A percentile compares a stretch with the other conserved stretches of the same genome.
These are phyloP conservation scores for Pezicula carpinea DNA, from an alignment of 2,329 filamentous ascomycete species.

Conservation along the genomic window DNA sequence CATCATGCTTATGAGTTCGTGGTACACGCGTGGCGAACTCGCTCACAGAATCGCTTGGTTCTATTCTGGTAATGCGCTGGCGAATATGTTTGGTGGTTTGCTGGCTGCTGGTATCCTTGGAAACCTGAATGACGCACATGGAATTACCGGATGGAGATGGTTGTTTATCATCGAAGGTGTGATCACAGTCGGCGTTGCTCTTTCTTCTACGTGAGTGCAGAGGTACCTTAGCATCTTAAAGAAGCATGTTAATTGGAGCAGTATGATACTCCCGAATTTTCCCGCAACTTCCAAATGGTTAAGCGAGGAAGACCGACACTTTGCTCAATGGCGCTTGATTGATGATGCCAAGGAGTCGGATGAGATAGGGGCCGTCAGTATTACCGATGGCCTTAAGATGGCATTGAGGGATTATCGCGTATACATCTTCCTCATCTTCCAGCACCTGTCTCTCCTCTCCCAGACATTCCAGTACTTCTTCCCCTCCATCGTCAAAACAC, in stretches of 20 bases:
- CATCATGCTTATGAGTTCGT: constrained; percentile 41
- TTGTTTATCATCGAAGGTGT: constrained; percentile 42
- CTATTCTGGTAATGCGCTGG: constrained; percentile 39
- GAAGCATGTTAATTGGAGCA: not conserved
- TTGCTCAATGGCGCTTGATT: constrained; percentile 47
- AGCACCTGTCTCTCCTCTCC: constrained; percentile 46
- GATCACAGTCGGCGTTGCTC: constrained; percentile 35
- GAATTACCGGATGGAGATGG: constrained; percentile 49
- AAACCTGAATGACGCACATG: constrained; percentile 40
- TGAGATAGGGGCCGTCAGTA: constrained; percentile 30
- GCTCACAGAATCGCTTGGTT: constrained; percentile 40
- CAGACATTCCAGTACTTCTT: constrained; percentile 64
- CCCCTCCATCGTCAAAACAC: constrained; percentile 56
- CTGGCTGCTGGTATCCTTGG: constrained; percentile 44
- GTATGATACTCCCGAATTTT: constrained; percentile 45
- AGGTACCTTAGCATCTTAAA: not conserved
- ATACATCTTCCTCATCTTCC: constrained; percentile 49
- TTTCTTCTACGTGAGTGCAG: constrained; percentile 19
- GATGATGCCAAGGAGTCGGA: constrained; percentile 44
- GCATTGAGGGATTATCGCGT: constrained; percentile 42
- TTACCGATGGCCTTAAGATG: constrained; percentile 42
- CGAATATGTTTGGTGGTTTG: constrained; percentile 45
- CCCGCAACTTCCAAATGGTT: constrained; percentile 50
- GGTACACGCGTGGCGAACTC: constrained; percentile 40
- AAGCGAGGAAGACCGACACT: constrained; percentile 44